These are phyloP conservation scores for Ilex paraguariensis DNA, from an alignment of 305 asterid species.

Conservation along the genomic window DNA sequence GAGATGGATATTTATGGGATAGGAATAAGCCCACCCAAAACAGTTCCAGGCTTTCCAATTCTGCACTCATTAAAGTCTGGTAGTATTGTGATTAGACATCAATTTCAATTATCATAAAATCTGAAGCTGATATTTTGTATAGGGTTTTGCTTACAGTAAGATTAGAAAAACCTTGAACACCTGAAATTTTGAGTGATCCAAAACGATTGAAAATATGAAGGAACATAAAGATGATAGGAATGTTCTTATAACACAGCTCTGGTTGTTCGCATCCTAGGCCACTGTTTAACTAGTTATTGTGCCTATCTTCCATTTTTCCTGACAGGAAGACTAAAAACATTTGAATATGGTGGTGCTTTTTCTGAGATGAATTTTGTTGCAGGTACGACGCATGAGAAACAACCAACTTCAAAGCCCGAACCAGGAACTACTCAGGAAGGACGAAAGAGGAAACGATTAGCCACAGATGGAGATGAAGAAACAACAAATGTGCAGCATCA, in stretches of 20 bases:
- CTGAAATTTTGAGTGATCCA: no score
- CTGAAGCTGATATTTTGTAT: no score
- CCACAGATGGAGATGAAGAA: conserved; percentile 30
- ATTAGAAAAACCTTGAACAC: no score
- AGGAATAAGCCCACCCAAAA: no score
- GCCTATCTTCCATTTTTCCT: not conserved
- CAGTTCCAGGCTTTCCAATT: no score
- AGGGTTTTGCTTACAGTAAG: no score
- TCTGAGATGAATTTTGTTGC: conserved; percentile 15
- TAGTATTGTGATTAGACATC: no score
- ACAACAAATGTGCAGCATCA: conserved; percentile 30
- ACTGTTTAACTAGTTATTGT: not conserved
- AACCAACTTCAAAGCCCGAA: conserved; percentile 29
- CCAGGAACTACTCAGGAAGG: conserved; percentile 27
- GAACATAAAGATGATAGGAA: no score
- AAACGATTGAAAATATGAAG: not conserved
- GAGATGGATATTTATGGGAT: no score
- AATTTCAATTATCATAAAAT: no score
- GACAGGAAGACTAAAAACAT: not conserved
- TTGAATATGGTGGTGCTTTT: not conserved
- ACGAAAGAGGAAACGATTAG: conserved; percentile 52
- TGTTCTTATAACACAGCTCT: not conserved
- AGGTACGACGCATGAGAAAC: conserved; percentile 34
- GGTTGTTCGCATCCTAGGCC: not conserved
- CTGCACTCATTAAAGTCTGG: no score